Evolutionary conservation across 257 asterid species (phyloP).

Genomic region (Nicotiana tabacum): DNA sequence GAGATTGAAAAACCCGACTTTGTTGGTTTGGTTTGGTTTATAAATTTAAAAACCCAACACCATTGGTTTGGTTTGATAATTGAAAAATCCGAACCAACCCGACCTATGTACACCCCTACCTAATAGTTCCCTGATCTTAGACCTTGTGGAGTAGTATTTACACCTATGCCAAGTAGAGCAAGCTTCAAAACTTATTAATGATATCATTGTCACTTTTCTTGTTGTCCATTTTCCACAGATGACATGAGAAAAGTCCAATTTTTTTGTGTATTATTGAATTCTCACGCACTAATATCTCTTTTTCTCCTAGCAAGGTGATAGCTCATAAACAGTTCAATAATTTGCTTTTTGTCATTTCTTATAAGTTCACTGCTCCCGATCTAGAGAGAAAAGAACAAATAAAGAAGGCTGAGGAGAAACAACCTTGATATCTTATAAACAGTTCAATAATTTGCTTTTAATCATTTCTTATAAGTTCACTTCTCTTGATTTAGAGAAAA

Average conservation of each 20-base stretch:
- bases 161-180: neutral
- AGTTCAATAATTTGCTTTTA: neutral
- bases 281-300: neutral
- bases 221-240: neutral
- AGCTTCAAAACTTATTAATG: neutral
- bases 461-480: neutral
- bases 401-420: conserved; percentile 41
- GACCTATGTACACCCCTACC: too few species aligned
- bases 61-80: too few species aligned
- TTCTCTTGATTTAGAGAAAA: conserved; percentile 47
- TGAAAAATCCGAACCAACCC: too few species aligned
- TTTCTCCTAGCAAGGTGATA: neutral
- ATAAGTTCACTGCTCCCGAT: conserved; percentile 14
- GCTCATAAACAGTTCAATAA: neutral
- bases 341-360: neutral
- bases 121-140: neutral
- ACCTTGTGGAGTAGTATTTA: neutral
- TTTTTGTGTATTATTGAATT: neutral
- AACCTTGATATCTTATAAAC: neutral
- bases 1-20: too few species aligned
- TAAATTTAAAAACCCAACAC: too few species aligned
- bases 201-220: neutral
- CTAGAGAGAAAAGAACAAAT: conserved; percentile 82
- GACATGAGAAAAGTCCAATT: neutral
- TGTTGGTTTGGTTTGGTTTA: too few species aligned